These are phyloP conservation scores for Fusarium sp. DNA, from an alignment of 2,329 filamentous ascomycete genomes.

Conservation along the genomic window DNA sequence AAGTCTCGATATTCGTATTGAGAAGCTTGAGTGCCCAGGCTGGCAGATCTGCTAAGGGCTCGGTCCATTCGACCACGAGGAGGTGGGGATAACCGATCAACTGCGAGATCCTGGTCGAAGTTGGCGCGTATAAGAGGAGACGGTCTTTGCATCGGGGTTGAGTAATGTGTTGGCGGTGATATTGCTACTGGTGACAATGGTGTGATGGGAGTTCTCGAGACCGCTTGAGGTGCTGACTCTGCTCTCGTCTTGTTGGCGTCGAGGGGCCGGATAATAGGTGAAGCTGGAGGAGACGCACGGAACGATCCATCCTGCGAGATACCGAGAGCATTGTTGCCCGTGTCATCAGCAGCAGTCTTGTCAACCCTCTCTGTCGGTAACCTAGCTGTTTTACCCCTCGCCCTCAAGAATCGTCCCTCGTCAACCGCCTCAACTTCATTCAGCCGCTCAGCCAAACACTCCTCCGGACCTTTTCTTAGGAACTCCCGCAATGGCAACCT, in stretches of 20 bases:
- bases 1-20: slow-evolving; percentile 51
- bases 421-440: slow-evolving; percentile 52
- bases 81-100: slow-evolving; percentile 53
- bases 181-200: slow-evolving; percentile 42
- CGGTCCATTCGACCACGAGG: slow-evolving; percentile 46
- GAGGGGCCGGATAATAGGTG: slow-evolving; percentile 49
- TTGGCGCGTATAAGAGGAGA: slow-evolving; percentile 51
- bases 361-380: slow-evolving; percentile 18
- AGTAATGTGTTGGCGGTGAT: slow-evolving; percentile 46
- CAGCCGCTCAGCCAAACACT: slow-evolving; percentile 65
- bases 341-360: slow-evolving; percentile 12
- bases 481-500: slow-evolving; percentile 65
- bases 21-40: slow-evolving; percentile 48
- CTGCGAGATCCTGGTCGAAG: slow-evolving; percentile 53
- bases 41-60: slow-evolving; percentile 51
- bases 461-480: slow-evolving; percentile 64
- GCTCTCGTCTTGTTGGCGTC: slow-evolving; percentile 40
- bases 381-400: slow-evolving; percentile 45
- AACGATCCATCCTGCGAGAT: slow-evolving; percentile 46
- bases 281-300: slow-evolving; percentile 42
- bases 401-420: slow-evolving; percentile 46
- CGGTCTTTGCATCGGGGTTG: slow-evolving; percentile 46
- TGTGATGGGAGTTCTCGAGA: slow-evolving; percentile 30
- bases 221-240: slow-evolving; percentile 45
- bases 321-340: slow-evolving; percentile 49